Evolutionary conservation across 2,329 filamentous ascomycete species (phyloP).

Genomic region (Orbilia oligospora): DNA sequence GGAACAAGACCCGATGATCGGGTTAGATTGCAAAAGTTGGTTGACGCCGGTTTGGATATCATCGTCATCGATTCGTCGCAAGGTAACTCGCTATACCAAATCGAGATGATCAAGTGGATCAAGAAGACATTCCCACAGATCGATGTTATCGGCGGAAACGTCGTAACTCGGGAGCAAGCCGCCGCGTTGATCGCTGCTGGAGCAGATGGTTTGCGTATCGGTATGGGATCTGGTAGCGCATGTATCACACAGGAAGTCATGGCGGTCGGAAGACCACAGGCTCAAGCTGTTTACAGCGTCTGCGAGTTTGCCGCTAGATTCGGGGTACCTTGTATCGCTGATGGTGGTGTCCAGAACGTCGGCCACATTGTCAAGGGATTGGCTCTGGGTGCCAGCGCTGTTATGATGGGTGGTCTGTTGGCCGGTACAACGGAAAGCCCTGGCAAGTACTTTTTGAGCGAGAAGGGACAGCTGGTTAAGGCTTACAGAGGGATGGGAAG

Average conservation of each 20-base stretch:
- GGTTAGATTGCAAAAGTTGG: constrained; percentile 84
- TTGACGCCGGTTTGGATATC: constrained; percentile 94
- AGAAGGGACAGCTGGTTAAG: constrained; percentile 98
- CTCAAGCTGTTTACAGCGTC: constrained; percentile 91
- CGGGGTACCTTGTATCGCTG: constrained; percentile 96
- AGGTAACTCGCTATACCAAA: constrained; percentile 98
- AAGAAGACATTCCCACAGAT: constrained; percentile 87
- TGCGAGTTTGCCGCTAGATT: constrained; percentile 90
- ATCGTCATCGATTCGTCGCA: constrained; percentile 96
- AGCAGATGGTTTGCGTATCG: constrained; percentile 95
- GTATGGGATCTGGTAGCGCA: constrained; percentile 97
- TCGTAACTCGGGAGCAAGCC: constrained; percentile 97
- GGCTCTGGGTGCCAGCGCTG: constrained; percentile 89
- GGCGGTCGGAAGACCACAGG: constrained; percentile 97
- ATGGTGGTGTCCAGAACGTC: constrained; percentile 97
- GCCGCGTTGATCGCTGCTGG: constrained; percentile 92
- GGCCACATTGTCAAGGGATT: constrained; percentile 99
- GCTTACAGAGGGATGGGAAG: constrained; percentile 99
- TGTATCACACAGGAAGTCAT: constrained; percentile 99
- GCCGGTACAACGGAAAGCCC: constrained; percentile 98
- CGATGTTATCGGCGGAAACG: constrained; percentile 98
- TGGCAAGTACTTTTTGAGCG: constrained; percentile 94
- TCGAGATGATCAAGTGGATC: constrained; percentile 97
- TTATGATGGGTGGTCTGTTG: constrained; percentile 99
- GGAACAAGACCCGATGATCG: constrained; percentile 96